Evolutionary conservation across 2,329 filamentous ascomycete species (phyloP), one percentile per base, ranked within the genome.

Genomic region (Sphaerulina populicola): DNA sequence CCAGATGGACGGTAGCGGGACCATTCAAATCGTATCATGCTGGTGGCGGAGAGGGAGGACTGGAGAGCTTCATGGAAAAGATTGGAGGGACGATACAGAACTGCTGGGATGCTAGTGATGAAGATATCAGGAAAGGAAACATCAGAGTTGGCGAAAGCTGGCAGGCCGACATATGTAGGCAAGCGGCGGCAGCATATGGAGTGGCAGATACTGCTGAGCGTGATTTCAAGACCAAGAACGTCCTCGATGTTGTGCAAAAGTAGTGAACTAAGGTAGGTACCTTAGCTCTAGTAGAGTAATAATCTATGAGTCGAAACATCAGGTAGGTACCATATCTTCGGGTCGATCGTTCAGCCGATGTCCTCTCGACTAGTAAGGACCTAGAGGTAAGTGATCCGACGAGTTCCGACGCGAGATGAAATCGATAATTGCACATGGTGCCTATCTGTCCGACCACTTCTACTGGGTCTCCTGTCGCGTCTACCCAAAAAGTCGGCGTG

Each of bases 21-120:
- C 75, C 77, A 2, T 80, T 81, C 60, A 77, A 77, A 62, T 76
- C 75, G 44, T 81, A 81, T 65, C 74, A 78, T 66, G 77, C 77
- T 46, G 78, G 78, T 2, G 78, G 79, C 9, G 78, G 79, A 2
- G 68, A 70, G 9, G 73, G 71, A 2, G 78, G 79, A 1, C 64
- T 81, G 50, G 64, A 68, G 10, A 73, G 70, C 0, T 79, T 81
- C 52, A 71, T 81, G 57, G 69, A 72, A 41, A 81, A 80, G 58
- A 74, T 81, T 57, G 77, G 76, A 5, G 72, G 71, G 9, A 79
- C 77, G 1, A 73, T 81, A 47, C 72, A 77, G 58, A 72, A 65
- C 18, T 77, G 75, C 52, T 81, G 78, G 78, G 67, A 72, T 45
- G 73, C 75, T 50, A 65, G 70, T 40, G 77, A 75, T 37, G 62